Base-by-base conservation (phyloP, 179 eudicot species). In the Spinacia oleracea region DNA sequence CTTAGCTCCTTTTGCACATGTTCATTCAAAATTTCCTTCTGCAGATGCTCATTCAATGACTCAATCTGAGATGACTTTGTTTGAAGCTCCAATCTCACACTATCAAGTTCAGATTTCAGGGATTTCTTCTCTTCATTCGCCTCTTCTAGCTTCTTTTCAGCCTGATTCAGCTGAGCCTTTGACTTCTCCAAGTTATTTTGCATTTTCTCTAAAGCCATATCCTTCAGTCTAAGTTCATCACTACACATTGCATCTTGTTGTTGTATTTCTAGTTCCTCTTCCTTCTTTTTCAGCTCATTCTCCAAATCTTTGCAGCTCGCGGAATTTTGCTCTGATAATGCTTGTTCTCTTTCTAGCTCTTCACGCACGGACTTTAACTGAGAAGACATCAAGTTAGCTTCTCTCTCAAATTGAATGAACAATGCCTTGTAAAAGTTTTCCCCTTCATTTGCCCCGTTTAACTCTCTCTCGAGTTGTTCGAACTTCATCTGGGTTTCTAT, bases 51-150 rank as follows among this genome's bases (percentile, higher is more conserved):
- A 40, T 80, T 82, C 77, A 90, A 78, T 9, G 85, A 81, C 35
- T 83, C 88, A 67, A 88, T 75, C 74, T 88, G 79, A 72, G 82
- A 74, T 71, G 84, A 76, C 83, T 76, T 58, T 18, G 81, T 83
- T 78, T 87, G 78, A 15, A 83, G 77, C 83, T 90, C 92, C 3
- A 43, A 85, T 83, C 82, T 86, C 76, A 80, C 76, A 38, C 77
- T 77, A 32, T 82, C 78, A 71, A 89, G 85, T 73, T 88, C 88
- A 67, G 76, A 81, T 20, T 79, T 84, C 12, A 91, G 77, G 65
- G 73, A 45, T 72, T 88, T 83, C 65, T 90, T 89, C 42, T 86
- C 81, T 77, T 84, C 87, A 51, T 83, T 85, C 10, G 82, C 86
- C 29, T 40, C 79, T 35, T 32, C 38, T 76, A 86, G 82, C 75